A percentile compares a stretch with the other conserved stretches of the same genome.
These are phyloP conservation scores for Phylloporus rhodoxanthus DNA, from an alignment of 768 basidiomycete species.

Conservation along the genomic window DNA sequence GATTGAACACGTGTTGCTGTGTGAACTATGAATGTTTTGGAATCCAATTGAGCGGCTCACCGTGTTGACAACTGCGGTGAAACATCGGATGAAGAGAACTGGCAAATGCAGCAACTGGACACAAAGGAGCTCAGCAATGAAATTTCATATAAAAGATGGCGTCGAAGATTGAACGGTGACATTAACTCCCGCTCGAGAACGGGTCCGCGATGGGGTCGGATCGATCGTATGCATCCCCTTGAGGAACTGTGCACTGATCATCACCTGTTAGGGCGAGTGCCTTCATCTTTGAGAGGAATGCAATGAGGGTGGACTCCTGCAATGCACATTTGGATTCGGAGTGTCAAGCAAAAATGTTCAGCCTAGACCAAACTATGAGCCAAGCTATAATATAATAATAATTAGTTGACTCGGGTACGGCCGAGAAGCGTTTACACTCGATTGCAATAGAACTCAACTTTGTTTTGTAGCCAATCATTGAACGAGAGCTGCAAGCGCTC, in stretches of 20 bases:
- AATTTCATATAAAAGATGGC: conserved; percentile 2
- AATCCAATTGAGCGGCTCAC: background rate
- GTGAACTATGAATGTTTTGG: background rate
- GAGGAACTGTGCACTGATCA: conserved; percentile 10
- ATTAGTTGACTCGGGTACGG: background rate
- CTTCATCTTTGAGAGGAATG: background rate
- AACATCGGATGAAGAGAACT: background rate
- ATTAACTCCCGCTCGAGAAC: conserved; percentile 1
- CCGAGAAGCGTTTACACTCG: background rate
- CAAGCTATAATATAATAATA: too few relatives aligned
- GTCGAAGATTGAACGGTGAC: conserved; percentile 14
- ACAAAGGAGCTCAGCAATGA: background rate
- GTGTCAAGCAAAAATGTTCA: background rate
- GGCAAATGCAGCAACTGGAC: background rate
- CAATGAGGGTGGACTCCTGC: background rate
- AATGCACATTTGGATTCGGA: background rate
- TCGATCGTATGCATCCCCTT: conserved; percentile 14
- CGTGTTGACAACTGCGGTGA: background rate
- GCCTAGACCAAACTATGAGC: background rate
- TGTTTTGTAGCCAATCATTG: conserved; percentile 1
- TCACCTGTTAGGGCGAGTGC: conserved; percentile 4
- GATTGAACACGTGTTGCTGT: conserved; percentile 12
- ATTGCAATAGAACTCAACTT: conserved; percentile 1
- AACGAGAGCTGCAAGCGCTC: background rate
- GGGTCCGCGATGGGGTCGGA: conserved; percentile 20